Percentiles rank a stretch among this genome's conserved stretches.
Conservation (phyloP, 805 yeast genomes). For the Komagataella ulmi region DNA sequence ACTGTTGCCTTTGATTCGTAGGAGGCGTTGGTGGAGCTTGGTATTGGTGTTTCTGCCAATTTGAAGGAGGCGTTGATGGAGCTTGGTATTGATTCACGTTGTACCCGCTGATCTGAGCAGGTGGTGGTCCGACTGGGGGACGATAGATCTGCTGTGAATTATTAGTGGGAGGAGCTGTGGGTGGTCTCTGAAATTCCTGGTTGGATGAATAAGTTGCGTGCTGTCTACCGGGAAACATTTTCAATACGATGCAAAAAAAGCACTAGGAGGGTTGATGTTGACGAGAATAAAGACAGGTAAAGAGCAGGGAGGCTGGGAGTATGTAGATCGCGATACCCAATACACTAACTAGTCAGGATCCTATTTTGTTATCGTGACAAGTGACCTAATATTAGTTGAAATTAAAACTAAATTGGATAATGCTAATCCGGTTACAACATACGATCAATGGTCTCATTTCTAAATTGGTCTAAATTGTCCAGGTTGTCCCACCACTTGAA, state of each 20-base stretch:
- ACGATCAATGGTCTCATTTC: conserved; percentile 33
- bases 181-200: background rate
- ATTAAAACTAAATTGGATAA: background rate
- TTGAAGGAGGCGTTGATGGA: background rate
- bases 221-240: background rate
- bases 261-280: background rate
- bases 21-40: background rate
- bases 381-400: background rate
- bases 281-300: background rate
- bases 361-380: background rate
- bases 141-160: background rate
- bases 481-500: conserved; percentile 90
- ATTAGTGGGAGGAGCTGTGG: background rate
- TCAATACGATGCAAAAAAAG: background rate
- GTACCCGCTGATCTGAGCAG: background rate
- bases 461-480: conserved; percentile 38
- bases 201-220: background rate
- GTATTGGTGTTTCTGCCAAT: background rate
- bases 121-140: background rate
- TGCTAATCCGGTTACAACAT: conserved; percentile 20
- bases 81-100: background rate
- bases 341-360: background rate
- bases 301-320: background rate
- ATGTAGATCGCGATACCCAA: background rate
- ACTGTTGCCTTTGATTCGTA: background rate